Base-by-base conservation (phyloP, 2,329 filamentous ascomycete species). In the Colletotrichum chlorophyti region DNA sequence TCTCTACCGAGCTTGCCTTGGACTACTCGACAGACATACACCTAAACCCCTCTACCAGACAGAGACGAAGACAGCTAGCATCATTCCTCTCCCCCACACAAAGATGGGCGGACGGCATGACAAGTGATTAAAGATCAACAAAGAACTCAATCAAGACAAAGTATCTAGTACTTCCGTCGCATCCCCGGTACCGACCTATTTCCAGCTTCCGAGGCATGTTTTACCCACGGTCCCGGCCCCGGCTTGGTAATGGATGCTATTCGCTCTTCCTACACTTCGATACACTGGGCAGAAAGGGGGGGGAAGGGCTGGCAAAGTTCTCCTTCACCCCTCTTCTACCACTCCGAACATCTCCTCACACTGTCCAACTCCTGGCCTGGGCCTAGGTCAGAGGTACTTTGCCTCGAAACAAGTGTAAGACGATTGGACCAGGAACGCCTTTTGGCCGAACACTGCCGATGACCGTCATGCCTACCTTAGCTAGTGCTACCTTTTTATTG, bases 371-470 rank as follows among this genome's bases (percentile, higher is more conserved):
- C 11, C 43, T 50, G 55, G 51, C 51, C 43, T 55, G 43, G 38
- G 55, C 51, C 43, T 38, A 55, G 55, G 55, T 55, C 38, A 59
- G 43, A 59, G 55, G 55, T 59, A 59, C 55, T 37, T n/a, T 43
- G 31, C 51, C 51, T 59, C 55, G 51, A 55, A 59, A 59, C 55
- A 59, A 51, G 50, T 59, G 51, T 55, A 55, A 59, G 55, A 59
- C 55, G 55, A 55, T 59, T 59, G 51, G 55, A 29, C 51, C 43
- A 59, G 55, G 51, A 50, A 59, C 51, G 55, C 58, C 58, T 58
- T 60, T 60, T 60, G 58, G 53, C 58, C 58, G 58, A 60, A 60
- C 37, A 60, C 58, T 58, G 46, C 58, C 58, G 58, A 58, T 51
- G 47, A 35, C 35, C 14, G 40, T 58, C 53, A 58, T 53, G 54